Evolutionary conservation across 768 basidiomycete genomes (phyloP).

Genomic region (Boletales sp.): DNA sequence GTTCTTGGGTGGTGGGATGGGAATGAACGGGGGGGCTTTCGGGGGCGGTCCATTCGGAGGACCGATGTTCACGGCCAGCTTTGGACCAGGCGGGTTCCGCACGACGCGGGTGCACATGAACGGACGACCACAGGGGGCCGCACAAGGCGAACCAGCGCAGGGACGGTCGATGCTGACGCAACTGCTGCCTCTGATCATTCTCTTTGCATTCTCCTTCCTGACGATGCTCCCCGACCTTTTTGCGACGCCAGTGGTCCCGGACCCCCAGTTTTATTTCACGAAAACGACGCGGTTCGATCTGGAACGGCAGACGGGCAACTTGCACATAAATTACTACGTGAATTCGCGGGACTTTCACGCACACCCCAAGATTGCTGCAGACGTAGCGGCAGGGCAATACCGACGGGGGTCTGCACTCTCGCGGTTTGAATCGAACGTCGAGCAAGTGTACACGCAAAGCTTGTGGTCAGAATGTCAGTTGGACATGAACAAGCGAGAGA

Average conservation of each 20-base stretch:
- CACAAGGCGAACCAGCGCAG: slow-evolving; percentile 40
- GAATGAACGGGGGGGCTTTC: slow-evolving; percentile 42
- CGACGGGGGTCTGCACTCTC: slow-evolving; percentile 36
- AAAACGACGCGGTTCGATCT: slow-evolving; percentile 57
- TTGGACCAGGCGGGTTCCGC: slow-evolving; percentile 82
- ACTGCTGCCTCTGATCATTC: slow-evolving; percentile 77
- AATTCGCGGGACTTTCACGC: slow-evolving; percentile 69
- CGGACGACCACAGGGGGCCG: slow-evolving; percentile 31
- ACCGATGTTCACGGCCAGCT: slow-evolving; percentile 71
- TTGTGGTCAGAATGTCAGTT: slow-evolving; percentile 71
- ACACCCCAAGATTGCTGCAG: slow-evolving; percentile 75
- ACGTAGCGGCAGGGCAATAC: slow-evolving; percentile 48
- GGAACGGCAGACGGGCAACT: slow-evolving; percentile 65
- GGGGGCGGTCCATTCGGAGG: slow-evolving; percentile 48
- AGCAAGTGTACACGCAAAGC: slow-evolving; percentile 67
- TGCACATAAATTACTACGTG: slow-evolving; percentile 82
- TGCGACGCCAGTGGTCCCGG: slow-evolving; percentile 59
- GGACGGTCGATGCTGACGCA: slow-evolving; percentile 64
- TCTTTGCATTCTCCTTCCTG: slow-evolving; percentile 82
- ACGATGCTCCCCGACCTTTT: slow-evolving; percentile 79
- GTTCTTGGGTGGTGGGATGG: slow-evolving; percentile 82
- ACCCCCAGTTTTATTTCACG: slow-evolving; percentile 76
- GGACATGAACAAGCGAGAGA: slow-evolving; percentile 63
- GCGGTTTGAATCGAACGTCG: slow-evolving; percentile 74
- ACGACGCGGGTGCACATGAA: slow-evolving; percentile 54